These are phyloP conservation scores for Starmera caribaea DNA, from an alignment of 805 yeast genomes.

Conservation along the genomic window DNA sequence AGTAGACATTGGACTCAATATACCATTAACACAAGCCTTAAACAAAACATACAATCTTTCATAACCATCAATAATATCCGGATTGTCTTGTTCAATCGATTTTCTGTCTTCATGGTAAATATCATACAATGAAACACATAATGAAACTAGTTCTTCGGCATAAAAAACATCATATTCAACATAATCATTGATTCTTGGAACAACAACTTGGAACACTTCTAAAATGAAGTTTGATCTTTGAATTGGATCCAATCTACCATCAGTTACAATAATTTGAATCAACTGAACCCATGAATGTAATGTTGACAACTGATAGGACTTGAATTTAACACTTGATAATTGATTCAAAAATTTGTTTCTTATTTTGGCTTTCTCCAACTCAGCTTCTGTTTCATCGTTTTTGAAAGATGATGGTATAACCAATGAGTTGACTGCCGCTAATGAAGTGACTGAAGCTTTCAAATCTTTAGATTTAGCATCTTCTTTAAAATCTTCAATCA, in stretches of 20 bases:
- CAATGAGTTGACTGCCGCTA: slow-evolving; percentile 6
- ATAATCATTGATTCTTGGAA: slow-evolving; percentile 72
- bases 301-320: slow-evolving; percentile 45
- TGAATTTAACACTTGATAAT: slow-evolving; percentile 36
- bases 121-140: slow-evolving; percentile 63
- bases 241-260: slow-evolving; percentile 37
- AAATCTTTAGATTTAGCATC: slow-evolving; percentile 11
- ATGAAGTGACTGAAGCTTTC: background rate
- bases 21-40: slow-evolving; percentile 64
- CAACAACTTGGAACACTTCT: slow-evolving; percentile 64
- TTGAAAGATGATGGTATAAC: slow-evolving; percentile 8
- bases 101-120: slow-evolving; percentile 41
- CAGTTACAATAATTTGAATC: slow-evolving; percentile 63
- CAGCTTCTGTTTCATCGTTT: slow-evolving; percentile 15
- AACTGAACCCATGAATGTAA: slow-evolving; percentile 80
- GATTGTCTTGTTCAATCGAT: slow-evolving; percentile 20
- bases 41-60: slow-evolving; percentile 61
- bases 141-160: slow-evolving; percentile 68
- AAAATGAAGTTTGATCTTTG: slow-evolving; percentile 55
- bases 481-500: slow-evolving; percentile 7
- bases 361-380: slow-evolving; percentile 16
- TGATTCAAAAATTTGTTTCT: slow-evolving; percentile 32
- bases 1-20: slow-evolving; percentile 60
- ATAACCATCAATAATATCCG: slow-evolving; percentile 30
- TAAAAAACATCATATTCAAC: slow-evolving; percentile 54